Evolutionary conservation across 345 rosid genomes (phyloP), one percentile per base, ranked within the genome.

Genomic region (Brassica nigra): DNA sequence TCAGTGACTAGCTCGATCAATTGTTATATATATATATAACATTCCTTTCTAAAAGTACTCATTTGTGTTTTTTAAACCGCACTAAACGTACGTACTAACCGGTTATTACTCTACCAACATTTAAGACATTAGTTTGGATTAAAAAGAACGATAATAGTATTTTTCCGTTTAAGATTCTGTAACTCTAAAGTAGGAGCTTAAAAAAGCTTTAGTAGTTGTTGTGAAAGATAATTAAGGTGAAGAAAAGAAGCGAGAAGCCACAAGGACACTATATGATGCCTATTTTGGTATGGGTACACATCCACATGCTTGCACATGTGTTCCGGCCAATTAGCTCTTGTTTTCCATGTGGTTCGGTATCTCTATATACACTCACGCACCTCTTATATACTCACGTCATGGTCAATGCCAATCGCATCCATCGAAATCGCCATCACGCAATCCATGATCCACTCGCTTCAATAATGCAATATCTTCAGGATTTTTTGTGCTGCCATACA

Each of bases 221-320:
- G 71, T 71, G 81, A 55, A 62, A 65, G 70, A 68, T 74, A 80
- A 80, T 74, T 16, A 62, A 70, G 79, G 79, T 30, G 83, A 55
- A 63, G 76, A 80, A 80, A 63, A 69, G 76, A 73, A 66, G 67
- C 34, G 57, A 79, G 62, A 79, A 79, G 77, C 39, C 49, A 74
- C 69, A 68, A 68, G 78, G 83, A 80, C 78, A 68, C 75, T 80
- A 67, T 70, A 79, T 75, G 83, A 74, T 75, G 79, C 83, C 83
- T 36, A 80, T 74, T 75, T 74, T 68, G 70, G 78, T 80, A 74
- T 68, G 61, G 70, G 71, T 68, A 69, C 75, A 69, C 71, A 80
- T 75, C 29, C 83, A 80, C 83, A 74, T 80, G 83, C 67, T 75
- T 80, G 79, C 83, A 80, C 83, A 80, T 80, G 83, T 75, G 76